Percentiles rank a stretch among this genome's conserved stretches.
phyloP scores from a whole-genome alignment of 345 rosid genomes.

The Combretum micranthum region DNA sequence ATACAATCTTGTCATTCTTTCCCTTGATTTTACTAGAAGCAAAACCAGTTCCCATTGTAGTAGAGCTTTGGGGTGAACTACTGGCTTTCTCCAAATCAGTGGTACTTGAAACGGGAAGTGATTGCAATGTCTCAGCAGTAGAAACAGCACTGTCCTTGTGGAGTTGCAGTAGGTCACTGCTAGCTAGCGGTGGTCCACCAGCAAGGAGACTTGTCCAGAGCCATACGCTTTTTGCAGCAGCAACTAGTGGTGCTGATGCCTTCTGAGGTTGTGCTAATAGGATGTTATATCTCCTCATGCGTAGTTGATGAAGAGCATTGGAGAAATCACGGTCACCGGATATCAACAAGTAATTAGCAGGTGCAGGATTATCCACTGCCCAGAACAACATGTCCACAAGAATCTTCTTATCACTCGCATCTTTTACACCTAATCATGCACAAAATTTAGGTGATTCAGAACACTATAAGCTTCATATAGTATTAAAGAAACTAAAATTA shows the following conservation, averaged over 20 bases:
- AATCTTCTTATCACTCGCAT: conserved; percentile 46
- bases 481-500: too few species aligned
- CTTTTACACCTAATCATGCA: conserved; percentile 30
- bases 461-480: neutral
- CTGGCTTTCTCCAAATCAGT: too few species aligned
- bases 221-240: conserved; percentile 44
- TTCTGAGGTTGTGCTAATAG: conserved; percentile 36
- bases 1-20: too few species aligned
- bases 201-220: conserved; percentile 36
- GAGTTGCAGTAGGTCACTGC: conserved; percentile 10
- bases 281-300: conserved; percentile 41
- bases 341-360: conserved; percentile 38
- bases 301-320: conserved; percentile 45
- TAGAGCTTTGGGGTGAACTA: too few species aligned
- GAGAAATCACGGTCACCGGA: conserved; percentile 46
- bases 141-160: conserved; percentile 6
- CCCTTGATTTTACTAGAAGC: too few species aligned
- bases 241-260: conserved; percentile 34
- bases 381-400: conserved; percentile 46
- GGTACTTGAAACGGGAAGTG: conserved; percentile 12
- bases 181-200: conserved; percentile 33
- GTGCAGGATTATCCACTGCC: conserved; percentile 51
- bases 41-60: too few species aligned
- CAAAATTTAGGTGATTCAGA: neutral
- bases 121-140: conserved; percentile 13